A percentile compares a stretch with the other conserved stretches of the same genome.
Conservation (phyloP, 139 green algal genomes). For the Micractinium conductrix region DNA sequence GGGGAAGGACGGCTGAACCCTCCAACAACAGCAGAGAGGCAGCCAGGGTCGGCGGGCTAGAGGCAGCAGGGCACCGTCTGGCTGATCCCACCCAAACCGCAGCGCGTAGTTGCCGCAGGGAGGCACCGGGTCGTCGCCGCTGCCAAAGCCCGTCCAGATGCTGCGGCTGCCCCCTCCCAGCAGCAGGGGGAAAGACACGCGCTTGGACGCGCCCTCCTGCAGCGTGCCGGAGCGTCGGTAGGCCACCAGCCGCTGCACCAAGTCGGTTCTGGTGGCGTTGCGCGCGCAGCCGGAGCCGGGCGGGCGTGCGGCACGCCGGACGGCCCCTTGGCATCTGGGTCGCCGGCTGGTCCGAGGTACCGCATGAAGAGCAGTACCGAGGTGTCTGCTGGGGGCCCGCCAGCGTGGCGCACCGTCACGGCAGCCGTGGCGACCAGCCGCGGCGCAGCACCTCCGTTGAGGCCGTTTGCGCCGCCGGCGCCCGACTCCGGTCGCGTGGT, state of each 20-base stretch:
- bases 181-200: neutral
- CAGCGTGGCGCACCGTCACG: neutral
- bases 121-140: neutral
- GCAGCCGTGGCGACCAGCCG: neutral
- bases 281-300: neutral
- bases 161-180: constrained; percentile 1
- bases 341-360: neutral
- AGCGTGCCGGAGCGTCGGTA: constrained; percentile 1
- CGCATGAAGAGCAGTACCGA: constrained; percentile 9
- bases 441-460: neutral
- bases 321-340: neutral
- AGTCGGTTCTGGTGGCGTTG: too few species aligned
- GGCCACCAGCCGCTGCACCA: constrained; percentile 11
- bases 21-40: too few species aligned
- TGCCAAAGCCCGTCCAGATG: constrained; percentile 10
- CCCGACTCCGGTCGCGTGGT: too few species aligned
- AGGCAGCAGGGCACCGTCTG: neutral
- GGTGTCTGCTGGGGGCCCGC: neutral
- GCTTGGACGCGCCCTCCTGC: neutral
- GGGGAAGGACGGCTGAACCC: too few species aligned
- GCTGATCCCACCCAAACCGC: constrained; percentile 1
- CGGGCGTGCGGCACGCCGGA: too few species aligned
- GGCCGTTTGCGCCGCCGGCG: neutral
- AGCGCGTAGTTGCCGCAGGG: constrained; percentile 2
- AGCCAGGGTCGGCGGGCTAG: too few species aligned